phyloP scores from a whole-genome alignment of 129 eudicot species.

The Erigeron canadensis region DNA sequence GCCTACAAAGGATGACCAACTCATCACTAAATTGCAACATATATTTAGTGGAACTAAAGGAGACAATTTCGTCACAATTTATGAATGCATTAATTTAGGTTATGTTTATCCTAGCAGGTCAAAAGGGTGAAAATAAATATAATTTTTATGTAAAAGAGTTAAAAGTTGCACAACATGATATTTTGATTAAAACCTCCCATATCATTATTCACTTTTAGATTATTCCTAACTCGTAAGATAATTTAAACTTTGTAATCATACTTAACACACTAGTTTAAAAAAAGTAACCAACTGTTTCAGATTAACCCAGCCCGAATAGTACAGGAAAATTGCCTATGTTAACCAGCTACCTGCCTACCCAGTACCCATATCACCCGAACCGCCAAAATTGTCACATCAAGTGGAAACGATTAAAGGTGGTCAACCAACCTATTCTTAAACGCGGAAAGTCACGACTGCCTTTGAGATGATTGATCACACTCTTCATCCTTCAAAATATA shows the following conservation, averaged over 20 bases:
- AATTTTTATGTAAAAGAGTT: too few species aligned
- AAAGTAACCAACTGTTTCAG: too few species aligned
- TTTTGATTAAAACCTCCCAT: too few species aligned
- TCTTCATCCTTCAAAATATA: slow-evolving; percentile 73
- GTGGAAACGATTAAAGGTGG: neutral
- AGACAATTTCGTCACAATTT: neutral
- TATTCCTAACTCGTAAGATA: too few species aligned
- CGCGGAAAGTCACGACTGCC: slow-evolving; percentile 95
- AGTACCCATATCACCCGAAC: neutral
- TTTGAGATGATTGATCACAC: slow-evolving; percentile 78
- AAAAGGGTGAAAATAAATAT: neutral
- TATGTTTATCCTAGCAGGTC: neutral
- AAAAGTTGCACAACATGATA: too few species aligned
- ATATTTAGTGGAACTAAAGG: neutral
- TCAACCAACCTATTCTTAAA: slow-evolving; percentile 65
- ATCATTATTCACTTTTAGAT: too few species aligned
- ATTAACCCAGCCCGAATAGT: neutral
- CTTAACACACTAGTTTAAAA: too few species aligned
- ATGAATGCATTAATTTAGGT: neutral
- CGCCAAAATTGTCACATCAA: neutral
- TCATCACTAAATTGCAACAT: neutral
- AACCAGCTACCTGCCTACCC: too few species aligned
- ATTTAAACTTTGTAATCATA: too few species aligned
- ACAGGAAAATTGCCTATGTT: neutral
- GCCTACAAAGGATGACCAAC: slow-evolving; percentile 39